Conservation (phyloP, 2,329 filamentous ascomycete species). For the Endoconidiophora polonica region DNA sequence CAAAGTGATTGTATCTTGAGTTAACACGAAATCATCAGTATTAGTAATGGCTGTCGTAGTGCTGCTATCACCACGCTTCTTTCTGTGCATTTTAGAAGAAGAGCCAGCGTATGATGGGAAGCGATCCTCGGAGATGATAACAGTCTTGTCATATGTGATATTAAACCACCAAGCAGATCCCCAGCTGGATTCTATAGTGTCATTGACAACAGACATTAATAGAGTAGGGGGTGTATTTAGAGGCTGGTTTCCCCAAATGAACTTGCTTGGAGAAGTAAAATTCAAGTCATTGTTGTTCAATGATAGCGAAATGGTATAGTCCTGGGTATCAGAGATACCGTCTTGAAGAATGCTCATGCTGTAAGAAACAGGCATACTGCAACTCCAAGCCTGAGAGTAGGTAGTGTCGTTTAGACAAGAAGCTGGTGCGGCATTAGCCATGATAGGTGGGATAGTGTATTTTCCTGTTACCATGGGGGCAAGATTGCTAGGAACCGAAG, state of each 20-base stretch:
- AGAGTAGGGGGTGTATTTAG: constrained; percentile 27
- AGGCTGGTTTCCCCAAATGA: constrained; percentile 38
- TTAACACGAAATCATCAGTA: constrained; percentile 14
- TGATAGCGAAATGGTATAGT: constrained; percentile 20
- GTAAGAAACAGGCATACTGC: constrained; percentile 34
- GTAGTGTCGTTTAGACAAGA: constrained; percentile 40
- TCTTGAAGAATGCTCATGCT: constrained; percentile 24
- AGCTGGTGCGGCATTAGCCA: constrained; percentile 31
- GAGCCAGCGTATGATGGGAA: constrained; percentile 18
- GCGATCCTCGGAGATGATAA: constrained; percentile 31
- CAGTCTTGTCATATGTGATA: constrained; percentile 37
- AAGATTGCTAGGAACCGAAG: constrained; percentile 28
- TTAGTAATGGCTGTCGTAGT: background rate
- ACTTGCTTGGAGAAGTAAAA: constrained; percentile 21
- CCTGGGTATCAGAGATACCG: constrained; percentile 17
- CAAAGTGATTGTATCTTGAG: constrained; percentile 9
- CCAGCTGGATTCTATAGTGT: constrained; percentile 29
- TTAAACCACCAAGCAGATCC: constrained; percentile 40
- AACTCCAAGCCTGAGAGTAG: constrained; percentile 46
- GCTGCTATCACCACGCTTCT: constrained; percentile 14
- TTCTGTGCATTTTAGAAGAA: constrained; percentile 1
- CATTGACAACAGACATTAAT: constrained; percentile 31
- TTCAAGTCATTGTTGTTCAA: too few species aligned
- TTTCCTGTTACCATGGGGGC: constrained; percentile 36
- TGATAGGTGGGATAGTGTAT: constrained; percentile 38